Evolutionary conservation across 257 asterid genomes (phyloP), one percentile per base, ranked within the genome.

Genomic region (Ilex asprella): DNA sequence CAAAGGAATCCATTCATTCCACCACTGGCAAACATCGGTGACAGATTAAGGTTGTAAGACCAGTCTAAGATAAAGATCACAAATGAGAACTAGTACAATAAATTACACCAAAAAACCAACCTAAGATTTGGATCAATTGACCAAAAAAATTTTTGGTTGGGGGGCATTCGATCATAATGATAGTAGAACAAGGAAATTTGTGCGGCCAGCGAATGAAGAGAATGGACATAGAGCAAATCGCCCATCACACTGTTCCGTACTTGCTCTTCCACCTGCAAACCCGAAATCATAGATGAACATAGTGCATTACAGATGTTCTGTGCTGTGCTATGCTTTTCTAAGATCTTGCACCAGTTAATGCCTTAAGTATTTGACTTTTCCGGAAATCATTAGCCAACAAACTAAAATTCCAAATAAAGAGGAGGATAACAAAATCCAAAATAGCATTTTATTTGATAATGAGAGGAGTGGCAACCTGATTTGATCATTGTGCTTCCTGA

Each of bases 1-100:
- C 89, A 81, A 74, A 89, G 59, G 77, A 75, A 89, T 69, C 97
- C 99, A 68, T 93, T 87, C 99, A 93, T 93, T 64, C 95, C 97
- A 59, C 82, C 85, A 67, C 97, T 93, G 86, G 57, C 57, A 69
- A 69, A 68, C 60, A 77, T 54, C 15, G 70, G 68, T 64, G 71
- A 51, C 66, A 57, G 50, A 68, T 61, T 41, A 56, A 13, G 64
- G 54, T 74, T 47, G 58, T 14, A 31, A 35, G 60, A 67, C 64
- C 67, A 65, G 46, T 58, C 43, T 53, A 30, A 47, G 57, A 59
- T 14, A 53, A n/a, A 30, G 47, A 43, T 55, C 44, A 46, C 32
- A 60, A 31, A 63, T 31, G 39, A 69, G 44, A 32, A 52, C 39
- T 39, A 10, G 39, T 56, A 61, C 58, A 62, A 35, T 31, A 65